A percentile compares a stretch with the other conserved stretches of the same genome.
Evolutionary conservation across 306 rosid genomes (phyloP).

Genomic region (Macrotyloma uniflorum): DNA sequence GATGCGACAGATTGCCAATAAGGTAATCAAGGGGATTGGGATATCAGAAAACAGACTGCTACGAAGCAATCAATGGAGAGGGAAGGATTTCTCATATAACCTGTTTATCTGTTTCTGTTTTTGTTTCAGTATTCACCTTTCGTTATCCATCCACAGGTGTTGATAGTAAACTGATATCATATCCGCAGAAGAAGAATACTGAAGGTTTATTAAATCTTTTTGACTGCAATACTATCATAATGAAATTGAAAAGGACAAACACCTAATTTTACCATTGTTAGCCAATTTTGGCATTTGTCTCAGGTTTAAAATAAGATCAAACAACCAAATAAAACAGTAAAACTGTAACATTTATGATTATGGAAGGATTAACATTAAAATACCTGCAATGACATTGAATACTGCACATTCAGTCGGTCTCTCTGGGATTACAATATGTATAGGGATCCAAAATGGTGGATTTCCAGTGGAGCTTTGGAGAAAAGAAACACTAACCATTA

Average conservation of each 20-base stretch:
- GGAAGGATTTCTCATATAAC: neutral
- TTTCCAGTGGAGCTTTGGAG: constrained; percentile 69
- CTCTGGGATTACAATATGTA: constrained; percentile 92
- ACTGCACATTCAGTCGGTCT: constrained; percentile 93
- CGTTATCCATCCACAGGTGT: neutral
- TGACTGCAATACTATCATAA: neutral
- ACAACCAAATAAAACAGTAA: constrained; percentile 13
- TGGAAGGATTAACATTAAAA: constrained; percentile 28
- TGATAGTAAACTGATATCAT: neutral
- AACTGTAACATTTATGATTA: constrained; percentile 7
- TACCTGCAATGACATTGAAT: constrained; percentile 93
- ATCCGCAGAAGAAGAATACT: neutral
- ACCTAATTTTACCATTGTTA: neutral
- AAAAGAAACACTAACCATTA: constrained; percentile 24
- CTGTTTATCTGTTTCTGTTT: neutral
- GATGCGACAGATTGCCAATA: neutral
- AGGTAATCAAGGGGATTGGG: neutral
- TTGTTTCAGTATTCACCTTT: neutral
- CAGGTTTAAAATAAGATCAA: constrained; percentile 33
- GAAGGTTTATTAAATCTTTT: neutral
- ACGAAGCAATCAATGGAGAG: neutral
- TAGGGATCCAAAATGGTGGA: constrained; percentile 96
- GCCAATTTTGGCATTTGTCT: constrained; percentile 19
- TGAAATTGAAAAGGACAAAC: constrained; percentile 3
- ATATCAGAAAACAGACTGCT: neutral